Base-by-base conservation (phyloP, 345 rosid genomes). In the Rhizophora apiculata region DNA sequence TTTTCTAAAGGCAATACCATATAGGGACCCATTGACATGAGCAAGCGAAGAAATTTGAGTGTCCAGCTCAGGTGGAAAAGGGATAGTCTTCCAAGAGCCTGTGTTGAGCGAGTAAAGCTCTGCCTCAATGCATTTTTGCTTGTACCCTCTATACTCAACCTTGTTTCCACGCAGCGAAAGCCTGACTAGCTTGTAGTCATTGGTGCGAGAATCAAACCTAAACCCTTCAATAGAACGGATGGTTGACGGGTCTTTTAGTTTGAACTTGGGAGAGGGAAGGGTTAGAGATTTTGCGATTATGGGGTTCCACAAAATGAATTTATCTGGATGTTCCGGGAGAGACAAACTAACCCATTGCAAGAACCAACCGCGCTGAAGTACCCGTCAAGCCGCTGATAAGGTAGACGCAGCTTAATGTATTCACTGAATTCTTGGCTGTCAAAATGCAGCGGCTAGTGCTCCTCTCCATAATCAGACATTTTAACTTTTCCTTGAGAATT, bases 31-130 rank as follows among this genome's bases (percentile, higher is more conserved):
- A 48, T 64, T 48, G 15, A 64, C 37, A 27, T 16, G 48, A 27
- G 68, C 37, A 11, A n/a, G 54, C 19, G 67, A 64, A 64, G 32
- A 16, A 16, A 1, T 27, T 19, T 27, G 55, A 16, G 26, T 48
- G 34, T 48, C 31, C 10, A 34, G 46, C 15, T 46, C 15, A 6
- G 29, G 54, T 7, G 56, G 55, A 19, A 19, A 8, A 24, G 36
- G 26, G 46, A 64, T 64, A 24, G 19, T 27, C 11, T 9, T 64
- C 67, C 67, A 64, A 16, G 57, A 46, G 27, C 53, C 53, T 20
- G 24, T 31, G 19, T 27, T 27, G 18, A 64, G 67, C 3, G 67
- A 64, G 56, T 46, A 64, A 49, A 64, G 53, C 55, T 48, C 67
- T 16, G 46, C 19, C 46, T 64, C 26, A 5, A 27, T 30, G 26